Conservation (phyloP, 179 eudicot species). For the Gypsophila paniculata region DNA sequence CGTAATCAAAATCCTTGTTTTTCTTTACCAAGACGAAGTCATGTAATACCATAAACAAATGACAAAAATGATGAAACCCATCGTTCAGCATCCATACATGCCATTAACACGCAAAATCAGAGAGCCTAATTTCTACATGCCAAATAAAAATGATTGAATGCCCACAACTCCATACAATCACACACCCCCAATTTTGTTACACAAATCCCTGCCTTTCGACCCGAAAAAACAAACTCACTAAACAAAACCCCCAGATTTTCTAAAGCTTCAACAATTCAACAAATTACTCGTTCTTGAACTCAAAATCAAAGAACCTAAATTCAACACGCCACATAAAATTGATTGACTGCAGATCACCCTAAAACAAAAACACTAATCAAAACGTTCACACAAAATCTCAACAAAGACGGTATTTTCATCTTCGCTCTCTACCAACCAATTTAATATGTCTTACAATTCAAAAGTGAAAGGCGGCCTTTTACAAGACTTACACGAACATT, state of each 20-base stretch:
- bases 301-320: too few species aligned
- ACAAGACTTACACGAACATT: too few species aligned
- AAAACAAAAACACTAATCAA: too few species aligned
- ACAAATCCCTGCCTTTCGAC: not conserved
- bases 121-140: not conserved
- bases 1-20: constrained; percentile 14
- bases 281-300: too few species aligned
- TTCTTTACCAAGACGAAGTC: not conserved
- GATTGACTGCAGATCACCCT: too few species aligned
- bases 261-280: too few species aligned
- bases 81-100: not conserved
- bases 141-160: not conserved
- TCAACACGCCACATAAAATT: too few species aligned
- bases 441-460: too few species aligned
- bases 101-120: not conserved
- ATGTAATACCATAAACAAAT: not conserved
- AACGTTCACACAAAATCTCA: too few species aligned
- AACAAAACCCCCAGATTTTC: not conserved
- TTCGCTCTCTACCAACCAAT: too few species aligned
- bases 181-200: not conserved
- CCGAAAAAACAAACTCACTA: not conserved
- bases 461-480: too few species aligned
- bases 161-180: not conserved
- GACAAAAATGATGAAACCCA: not conserved
- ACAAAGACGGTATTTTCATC: too few species aligned